phyloP scores from a whole-genome alignment of 2,329 filamentous ascomycete genomes.

The Paecilomyces sp. region DNA sequence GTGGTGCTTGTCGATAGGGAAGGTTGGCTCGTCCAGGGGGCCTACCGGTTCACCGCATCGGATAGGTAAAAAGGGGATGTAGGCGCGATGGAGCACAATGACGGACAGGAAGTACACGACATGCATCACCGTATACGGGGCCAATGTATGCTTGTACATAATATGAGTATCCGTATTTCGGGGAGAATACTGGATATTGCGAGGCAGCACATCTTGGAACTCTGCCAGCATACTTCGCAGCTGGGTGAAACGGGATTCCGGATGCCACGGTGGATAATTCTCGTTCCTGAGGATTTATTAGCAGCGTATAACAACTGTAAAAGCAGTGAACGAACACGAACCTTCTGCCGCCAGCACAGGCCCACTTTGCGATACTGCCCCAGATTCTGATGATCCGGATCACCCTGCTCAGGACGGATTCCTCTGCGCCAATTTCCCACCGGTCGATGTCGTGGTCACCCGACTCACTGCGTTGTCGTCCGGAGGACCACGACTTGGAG shows the following conservation, averaged over 20 bases:
- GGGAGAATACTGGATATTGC: constrained; percentile 44
- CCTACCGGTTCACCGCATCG: constrained; percentile 44
- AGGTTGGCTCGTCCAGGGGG: constrained; percentile 45
- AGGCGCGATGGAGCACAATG: constrained; percentile 50
- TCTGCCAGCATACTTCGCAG: constrained; percentile 40
- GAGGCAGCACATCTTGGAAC: constrained; percentile 46
- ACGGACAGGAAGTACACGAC: constrained; percentile 47
- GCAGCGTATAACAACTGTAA: background rate
- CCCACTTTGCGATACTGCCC: constrained; percentile 50
- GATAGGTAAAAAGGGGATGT: constrained; percentile 49
- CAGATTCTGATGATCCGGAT: constrained; percentile 50
- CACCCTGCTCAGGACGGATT: constrained; percentile 48
- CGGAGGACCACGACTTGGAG: constrained; percentile 31
- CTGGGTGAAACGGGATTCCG: constrained; percentile 41
- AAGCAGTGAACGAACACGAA: constrained; percentile 14
- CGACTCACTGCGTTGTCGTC: constrained; percentile 31
- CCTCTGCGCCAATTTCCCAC: constrained; percentile 47
- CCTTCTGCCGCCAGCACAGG: constrained; percentile 48
- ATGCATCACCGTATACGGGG: constrained; percentile 50
- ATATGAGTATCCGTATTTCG: constrained; percentile 50
- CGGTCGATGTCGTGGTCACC: constrained; percentile 39
- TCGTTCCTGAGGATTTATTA: constrained; percentile 30
- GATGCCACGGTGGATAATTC: constrained; percentile 47
- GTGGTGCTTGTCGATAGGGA: constrained; percentile 36
- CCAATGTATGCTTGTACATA: constrained; percentile 42